A percentile compares a stretch with the other conserved stretches of the same genome.
Conservation (phyloP, 345 rosid genomes). For the Eucalyptus pumila region DNA sequence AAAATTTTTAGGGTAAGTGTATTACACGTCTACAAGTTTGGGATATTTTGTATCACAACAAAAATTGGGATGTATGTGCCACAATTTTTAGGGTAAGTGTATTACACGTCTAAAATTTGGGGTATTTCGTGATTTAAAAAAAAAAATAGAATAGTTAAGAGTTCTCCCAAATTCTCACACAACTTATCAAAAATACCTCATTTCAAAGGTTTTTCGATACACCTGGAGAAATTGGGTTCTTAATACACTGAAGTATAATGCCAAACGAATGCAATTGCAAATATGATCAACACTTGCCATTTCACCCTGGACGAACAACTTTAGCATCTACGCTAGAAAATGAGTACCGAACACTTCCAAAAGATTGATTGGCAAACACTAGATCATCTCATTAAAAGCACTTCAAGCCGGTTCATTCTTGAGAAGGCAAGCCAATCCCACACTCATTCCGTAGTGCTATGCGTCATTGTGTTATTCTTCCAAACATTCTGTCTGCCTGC, state of each 20-base stretch:
- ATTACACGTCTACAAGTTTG: fast-evolving
- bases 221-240: background rate
- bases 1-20: no score
- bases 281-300: background rate
- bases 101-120: no score
- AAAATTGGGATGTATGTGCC: no score
- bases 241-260: background rate
- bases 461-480: background rate
- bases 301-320: background rate
- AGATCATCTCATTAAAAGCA: background rate
- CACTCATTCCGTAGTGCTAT: background rate
- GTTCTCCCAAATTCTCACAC: no score
- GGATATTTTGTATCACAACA: no score
- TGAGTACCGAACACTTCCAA: background rate
- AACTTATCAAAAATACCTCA: background rate
- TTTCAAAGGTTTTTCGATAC: background rate
- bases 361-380: background rate
- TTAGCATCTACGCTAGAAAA: background rate
- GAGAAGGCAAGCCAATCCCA: background rate
- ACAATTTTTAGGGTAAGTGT: no score
- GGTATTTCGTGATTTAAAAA: no score
- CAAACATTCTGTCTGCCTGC: background rate
- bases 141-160: no score
- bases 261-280: background rate
- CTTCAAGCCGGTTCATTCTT: background rate